phyloP scores from a whole-genome alignment of 257 asterid species.

The Fraxinus quadrangulata region DNA sequence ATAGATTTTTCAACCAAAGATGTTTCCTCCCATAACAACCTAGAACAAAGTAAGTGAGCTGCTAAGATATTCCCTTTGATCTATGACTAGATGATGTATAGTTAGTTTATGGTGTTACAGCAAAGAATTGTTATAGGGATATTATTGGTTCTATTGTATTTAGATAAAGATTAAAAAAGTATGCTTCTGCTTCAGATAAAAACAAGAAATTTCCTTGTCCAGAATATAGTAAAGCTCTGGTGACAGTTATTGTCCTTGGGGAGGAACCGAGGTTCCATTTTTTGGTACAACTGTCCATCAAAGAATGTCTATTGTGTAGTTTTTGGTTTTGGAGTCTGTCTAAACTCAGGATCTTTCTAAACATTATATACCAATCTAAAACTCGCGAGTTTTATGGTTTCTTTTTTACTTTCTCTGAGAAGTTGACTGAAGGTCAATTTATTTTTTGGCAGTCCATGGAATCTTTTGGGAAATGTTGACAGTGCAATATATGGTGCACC shows the following conservation, averaged over 20 bases:
- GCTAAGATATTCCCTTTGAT: background rate
- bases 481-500: slow-evolving; percentile 80
- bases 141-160: background rate
- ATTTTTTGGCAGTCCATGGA: slow-evolving; percentile 72
- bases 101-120: background rate
- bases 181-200: background rate
- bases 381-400: slow-evolving; percentile 3
- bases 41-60: background rate
- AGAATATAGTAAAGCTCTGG: background rate
- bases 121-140: background rate
- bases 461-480: slow-evolving; percentile 79
- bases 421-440: slow-evolving; percentile 30
- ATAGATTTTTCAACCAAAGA: background rate
- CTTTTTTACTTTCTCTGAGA: slow-evolving; percentile 18
- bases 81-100: background rate
- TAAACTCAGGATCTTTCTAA: background rate
- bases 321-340: no score
- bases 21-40: background rate
- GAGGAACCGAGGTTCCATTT: background rate
- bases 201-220: background rate
- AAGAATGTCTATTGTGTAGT: background rate
- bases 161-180: background rate
- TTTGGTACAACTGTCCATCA: background rate
- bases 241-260: background rate
- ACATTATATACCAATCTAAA: background rate